Evolutionary conservation across 2,329 filamentous ascomycete species (phyloP), one percentile per base, ranked within the genome.

Genomic region (Paecilomyces sp.): DNA sequence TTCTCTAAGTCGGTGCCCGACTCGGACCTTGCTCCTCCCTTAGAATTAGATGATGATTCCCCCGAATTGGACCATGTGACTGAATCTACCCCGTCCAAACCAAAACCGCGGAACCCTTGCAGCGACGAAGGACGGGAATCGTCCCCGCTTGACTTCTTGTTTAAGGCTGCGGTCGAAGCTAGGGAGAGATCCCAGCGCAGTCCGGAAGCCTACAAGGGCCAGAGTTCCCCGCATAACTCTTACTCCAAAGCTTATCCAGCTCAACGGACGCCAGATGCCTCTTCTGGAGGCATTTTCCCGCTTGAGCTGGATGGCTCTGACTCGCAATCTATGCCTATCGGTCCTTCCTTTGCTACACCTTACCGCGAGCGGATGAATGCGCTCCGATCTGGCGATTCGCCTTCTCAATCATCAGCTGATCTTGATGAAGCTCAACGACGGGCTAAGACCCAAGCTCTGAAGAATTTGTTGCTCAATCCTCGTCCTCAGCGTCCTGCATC

Each of bases 71-170:
- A 75, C 7, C 62, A 65, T 8, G 70, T 70, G 47, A 36, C 65
- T 62, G 65, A 80, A 71, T 63, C 74, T 70, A 73, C 76, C 5
- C 77, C 77, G 2, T 78, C 76, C 2, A 81, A 82, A 50, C 76
- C 69, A 66, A 79, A 66, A 66, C 73, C 70, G 64, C 75, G 66
- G 61, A 73, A 58, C 62, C 69, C 65, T 69, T 53, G 65, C 63
- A 59, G 68, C 60, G 64, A 66, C n/a, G 72, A 80, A 59, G 77
- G 86, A 24, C 65, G 65, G 18, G 63, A 72, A 61, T 85, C 90
- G 62, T 95, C 92, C 11, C 92, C 92, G 0, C 80, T 97, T 3
- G 92, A 97, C 68, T 83, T 96, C 63, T 88, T 97, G 71, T 97
- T 97, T 79, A 88, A 88, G 62, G 92, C 91, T 34, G 90, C 96